Base-by-base conservation (phyloP, 495 filamentous ascomycete genomes). In the Tuber microsphaerosporum region DNA sequence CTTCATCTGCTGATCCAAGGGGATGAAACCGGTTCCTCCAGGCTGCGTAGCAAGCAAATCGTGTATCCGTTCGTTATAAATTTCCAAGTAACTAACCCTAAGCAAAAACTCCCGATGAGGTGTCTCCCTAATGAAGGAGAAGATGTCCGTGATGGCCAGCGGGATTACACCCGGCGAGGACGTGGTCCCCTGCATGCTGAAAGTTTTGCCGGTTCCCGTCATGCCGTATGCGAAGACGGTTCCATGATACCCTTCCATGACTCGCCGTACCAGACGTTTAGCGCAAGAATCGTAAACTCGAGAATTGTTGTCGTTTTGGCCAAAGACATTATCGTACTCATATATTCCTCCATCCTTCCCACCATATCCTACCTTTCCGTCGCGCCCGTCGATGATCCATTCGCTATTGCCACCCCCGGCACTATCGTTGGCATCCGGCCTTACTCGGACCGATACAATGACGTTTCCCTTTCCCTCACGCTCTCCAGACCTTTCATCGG, bases 191-290 rank as follows among this genome's bases (percentile, higher is more conserved):
- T 99, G 95, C 95, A 99, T 99, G 69, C 94, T 97, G 80, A 97
- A 99, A 16, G 95, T 99, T 84, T 99, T 99, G 68, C 95, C 95
- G 3, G 95, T 99, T 61, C 95, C 95, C 37, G 95, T 99, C 96
- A 98, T 97, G 81, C 95, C 95, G 84, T 99, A 99, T 31, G 95
- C 95, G 81, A 99, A 99, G 22, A 99, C 95, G 1, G 95, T 99
- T 74, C 94, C 95, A 83, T 98, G 94, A 81, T 98, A 99, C 44
- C 95, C 95, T 86, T 99, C 94, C 95, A 99, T 99, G 31, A 99
- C 95, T 77, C 95, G 88, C 78, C 95, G 91, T 41, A 99, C 95
- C 45, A 99, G 86, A 45, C 95, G 92, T 85, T 98, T 98, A 37
- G 96, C 95, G 45, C 88, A 92, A 44, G 93, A 88, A 84, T 98